Percentiles rank a stretch among this genome's conserved stretches.
These are phyloP conservation scores for Kandelia obovata DNA, from an alignment of 345 rosid species.

Conservation along the genomic window DNA sequence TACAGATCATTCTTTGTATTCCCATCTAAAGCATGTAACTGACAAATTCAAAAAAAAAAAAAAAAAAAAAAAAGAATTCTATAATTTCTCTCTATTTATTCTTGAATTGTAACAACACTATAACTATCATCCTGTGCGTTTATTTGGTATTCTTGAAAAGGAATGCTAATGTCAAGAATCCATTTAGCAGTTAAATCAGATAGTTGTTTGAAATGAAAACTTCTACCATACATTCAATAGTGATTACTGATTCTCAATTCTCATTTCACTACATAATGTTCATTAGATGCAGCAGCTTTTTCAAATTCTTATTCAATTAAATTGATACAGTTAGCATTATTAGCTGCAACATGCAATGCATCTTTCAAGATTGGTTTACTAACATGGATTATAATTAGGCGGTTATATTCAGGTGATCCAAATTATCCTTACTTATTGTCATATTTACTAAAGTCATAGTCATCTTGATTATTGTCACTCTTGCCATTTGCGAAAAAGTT, in stretches of 20 bases:
- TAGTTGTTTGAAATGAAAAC: not conserved
- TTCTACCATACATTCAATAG: not conserved
- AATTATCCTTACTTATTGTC: conserved; percentile 2
- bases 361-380: conserved; percentile 50
- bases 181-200: not conserved
- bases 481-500: conserved; percentile 7
- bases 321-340: conserved; percentile 52
- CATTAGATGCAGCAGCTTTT: conserved; percentile 47
- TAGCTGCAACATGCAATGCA: conserved; percentile 32
- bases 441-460: conserved; percentile 8
- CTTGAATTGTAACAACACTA: too few species aligned
- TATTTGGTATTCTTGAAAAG: too few species aligned
- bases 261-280: conserved; percentile 52
- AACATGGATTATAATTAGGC: conserved; percentile 50
- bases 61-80: too few species aligned
- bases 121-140: too few species aligned
- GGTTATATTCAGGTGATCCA: conserved; percentile 34
- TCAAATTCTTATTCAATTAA: conserved; percentile 59
- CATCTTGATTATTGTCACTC: conserved; percentile 31
- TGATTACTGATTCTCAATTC: not conserved
- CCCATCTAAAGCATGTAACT: too few species aligned
- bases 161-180: not conserved
- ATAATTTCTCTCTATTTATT: too few species aligned
- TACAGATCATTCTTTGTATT: too few species aligned
- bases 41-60: too few species aligned